Percentiles rank a stretch among this genome's conserved stretches.
Conservation (phyloP, 1,284 basidiomycete species). For the Heliocybe sulcata region DNA sequence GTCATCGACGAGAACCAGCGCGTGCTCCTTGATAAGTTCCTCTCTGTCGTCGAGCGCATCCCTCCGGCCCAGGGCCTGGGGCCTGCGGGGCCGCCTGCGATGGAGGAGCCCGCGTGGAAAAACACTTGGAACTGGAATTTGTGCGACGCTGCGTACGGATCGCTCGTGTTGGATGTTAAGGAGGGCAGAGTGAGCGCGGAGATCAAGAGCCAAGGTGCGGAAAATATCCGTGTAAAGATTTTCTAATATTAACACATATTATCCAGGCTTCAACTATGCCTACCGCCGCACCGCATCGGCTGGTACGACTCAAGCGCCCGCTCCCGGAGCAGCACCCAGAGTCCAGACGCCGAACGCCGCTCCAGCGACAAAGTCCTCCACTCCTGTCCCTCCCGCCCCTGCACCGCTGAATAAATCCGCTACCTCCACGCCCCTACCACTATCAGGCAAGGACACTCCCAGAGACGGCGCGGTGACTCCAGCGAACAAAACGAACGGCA, state of each 20-base stretch:
- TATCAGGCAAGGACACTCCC: constrained; percentile 20
- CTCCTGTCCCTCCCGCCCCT: constrained; percentile 19
- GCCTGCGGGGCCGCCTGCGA: constrained; percentile 41
- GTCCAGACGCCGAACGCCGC: constrained; percentile 19
- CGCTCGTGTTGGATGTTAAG: constrained; percentile 81
- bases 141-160: constrained; percentile 91
- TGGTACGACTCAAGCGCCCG: constrained; percentile 27
- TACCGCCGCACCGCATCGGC: constrained; percentile 66
- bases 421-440: constrained; percentile 12
- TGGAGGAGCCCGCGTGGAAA: constrained; percentile 90
- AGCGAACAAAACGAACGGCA: constrained; percentile 28
- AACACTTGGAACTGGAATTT: constrained; percentile 99
- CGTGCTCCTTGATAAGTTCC: constrained; percentile 83
- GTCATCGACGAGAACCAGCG: constrained; percentile 92
- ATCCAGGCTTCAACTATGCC: constrained; percentile 89
- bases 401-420: constrained; percentile 26
- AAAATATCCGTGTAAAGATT: too few species aligned
- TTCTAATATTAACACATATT: constrained; percentile 3
- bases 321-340: constrained; percentile 27
- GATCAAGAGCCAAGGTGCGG: constrained; percentile 82
- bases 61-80: constrained; percentile 59
- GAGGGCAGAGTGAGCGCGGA: constrained; percentile 92
- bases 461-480: constrained; percentile 17
- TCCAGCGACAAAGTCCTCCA: constrained; percentile 12
- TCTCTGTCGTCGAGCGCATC: constrained; percentile 78